Conservation (phyloP, 73 alveolate species). For the Paraurostyla sp. region DNA sequence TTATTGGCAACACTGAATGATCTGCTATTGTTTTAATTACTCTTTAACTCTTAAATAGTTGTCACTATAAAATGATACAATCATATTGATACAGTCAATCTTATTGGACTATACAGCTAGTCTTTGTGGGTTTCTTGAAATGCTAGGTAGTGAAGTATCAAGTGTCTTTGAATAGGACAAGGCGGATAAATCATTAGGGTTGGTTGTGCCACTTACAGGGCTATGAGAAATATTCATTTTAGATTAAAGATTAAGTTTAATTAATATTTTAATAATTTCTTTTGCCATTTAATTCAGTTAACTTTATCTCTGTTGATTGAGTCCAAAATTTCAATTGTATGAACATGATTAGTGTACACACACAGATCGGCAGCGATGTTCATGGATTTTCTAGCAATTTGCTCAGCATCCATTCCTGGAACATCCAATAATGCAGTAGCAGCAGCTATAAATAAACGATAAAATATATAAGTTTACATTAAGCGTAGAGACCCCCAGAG, state of each 20-base stretch:
- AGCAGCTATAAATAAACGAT: constrained; percentile 59
- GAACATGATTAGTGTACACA: constrained; percentile 74
- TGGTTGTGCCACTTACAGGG: not conserved
- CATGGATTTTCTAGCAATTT: constrained; percentile 79
- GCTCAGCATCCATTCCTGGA: constrained; percentile 70
- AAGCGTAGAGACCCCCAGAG: constrained; percentile 77
- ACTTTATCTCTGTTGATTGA: not conserved
- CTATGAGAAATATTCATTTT: not conserved
- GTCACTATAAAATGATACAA: no score
- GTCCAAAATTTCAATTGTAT: constrained; percentile 62
- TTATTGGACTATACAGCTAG: no score
- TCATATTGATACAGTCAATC: no score
- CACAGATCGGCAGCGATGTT: constrained; percentile 87
- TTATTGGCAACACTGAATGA: constrained; percentile 8
- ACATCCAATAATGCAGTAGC: constrained; percentile 77
- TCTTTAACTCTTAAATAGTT: not conserved
- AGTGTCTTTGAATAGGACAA: no score
- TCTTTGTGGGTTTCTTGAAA: no score
- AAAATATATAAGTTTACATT: not conserved
- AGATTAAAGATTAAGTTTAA: no score
- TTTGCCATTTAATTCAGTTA: not conserved
- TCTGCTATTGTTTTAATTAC: not conserved
- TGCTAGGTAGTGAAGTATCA: no score
- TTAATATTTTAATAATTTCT: not conserved
- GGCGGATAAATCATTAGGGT: not conserved